Base-by-base conservation (phyloP, 139 green algal genomes). In the Mychonastes homosphaera region DNA sequence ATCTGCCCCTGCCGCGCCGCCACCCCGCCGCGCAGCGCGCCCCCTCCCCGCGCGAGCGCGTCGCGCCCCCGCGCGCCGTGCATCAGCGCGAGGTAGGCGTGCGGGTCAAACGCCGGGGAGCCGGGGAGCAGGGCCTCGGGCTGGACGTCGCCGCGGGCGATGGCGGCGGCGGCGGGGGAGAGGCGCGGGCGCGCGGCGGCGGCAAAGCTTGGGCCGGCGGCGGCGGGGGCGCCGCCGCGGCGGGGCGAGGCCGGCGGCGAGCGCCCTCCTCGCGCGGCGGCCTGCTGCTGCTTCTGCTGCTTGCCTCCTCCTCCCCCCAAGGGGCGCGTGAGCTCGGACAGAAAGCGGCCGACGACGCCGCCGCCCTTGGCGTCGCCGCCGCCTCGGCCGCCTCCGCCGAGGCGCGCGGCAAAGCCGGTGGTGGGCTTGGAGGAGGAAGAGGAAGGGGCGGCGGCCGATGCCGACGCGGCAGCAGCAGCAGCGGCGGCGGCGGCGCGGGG, bases 1-100 rank as follows among this genome's bases (percentile, higher is more conserved):
- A 91, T 64, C 64, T 89, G 77, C 19, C 69, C 77, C 8, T 74
- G 80, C 41, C 86, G 72, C 62, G 81, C 71, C 3, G 47, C 62
- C 19, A 90, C 58, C 47, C 84, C 76, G 41, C 55, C 49, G 13
- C 74, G 62, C 39, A 92, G 58, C 24, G 57, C 55, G 8, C 50
- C 24, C 21, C 60, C 38, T 3, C 84, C 84, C 4, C 18, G 26
- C 19, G 71, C 36, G 47, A 92, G 67, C 19, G 87, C 65, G 1
- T 62, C 32, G 27, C 39, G 29, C 16, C 21, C 38, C 21, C 26
- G 38, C 19, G 12, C 63, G n/a, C 45, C 46, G 48, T 85, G 78
- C 5, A 83, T 59, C 27, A 65, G 56, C 4, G 45, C 70, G 40
- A 85, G 58, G 59, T 80, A 85, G 1, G 65, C 43, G 16, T 68